These are phyloP conservation scores for Rhipidocladum racemiflorum DNA, from an alignment of 176 grass and related monocot species.

Conservation along the genomic window DNA sequence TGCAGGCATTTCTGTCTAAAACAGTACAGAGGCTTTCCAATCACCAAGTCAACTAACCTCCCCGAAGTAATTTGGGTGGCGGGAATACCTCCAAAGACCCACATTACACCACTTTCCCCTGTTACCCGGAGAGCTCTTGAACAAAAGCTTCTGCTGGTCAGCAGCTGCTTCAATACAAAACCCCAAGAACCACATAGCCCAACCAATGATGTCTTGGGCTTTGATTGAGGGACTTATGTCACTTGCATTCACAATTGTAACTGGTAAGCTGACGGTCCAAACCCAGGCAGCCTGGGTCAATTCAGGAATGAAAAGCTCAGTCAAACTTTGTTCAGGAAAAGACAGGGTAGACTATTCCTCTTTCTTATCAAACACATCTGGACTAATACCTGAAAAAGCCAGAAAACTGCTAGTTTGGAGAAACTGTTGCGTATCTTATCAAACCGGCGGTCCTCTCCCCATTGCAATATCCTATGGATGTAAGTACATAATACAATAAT, in stretches of 20 bases:
- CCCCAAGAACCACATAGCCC: constrained; percentile 37
- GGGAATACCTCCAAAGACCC: constrained; percentile 61
- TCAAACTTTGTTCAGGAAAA: background rate
- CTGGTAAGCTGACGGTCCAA: constrained; percentile 56
- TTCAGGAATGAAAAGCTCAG: background rate
- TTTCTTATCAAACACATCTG: background rate
- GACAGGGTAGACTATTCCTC: background rate
- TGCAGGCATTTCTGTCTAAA: background rate
- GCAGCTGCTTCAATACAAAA: constrained; percentile 41
- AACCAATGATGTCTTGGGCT: constrained; percentile 59
- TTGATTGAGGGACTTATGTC: constrained; percentile 37
- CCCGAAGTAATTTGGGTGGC: constrained; percentile 70
- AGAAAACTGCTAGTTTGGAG: constrained; percentile 49
- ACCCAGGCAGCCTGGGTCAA: constrained; percentile 52
- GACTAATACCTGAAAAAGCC: constrained; percentile 47
- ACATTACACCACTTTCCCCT: constrained; percentile 55
- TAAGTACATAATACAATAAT: background rate
- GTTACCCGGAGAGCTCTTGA: constrained; percentile 49
- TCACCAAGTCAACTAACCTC: constrained; percentile 35
- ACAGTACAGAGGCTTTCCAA: background rate
- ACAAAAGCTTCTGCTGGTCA: constrained; percentile 57
- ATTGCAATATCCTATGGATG: constrained; percentile 45
- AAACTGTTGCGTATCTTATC: constrained; percentile 60
- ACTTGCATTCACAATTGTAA: constrained; percentile 62
- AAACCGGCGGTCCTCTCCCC: constrained; percentile 55